Evolutionary conservation across 177 flowering plant genomes (phyloP), one percentile per base, ranked within the genome.

Genomic region (Vitis hybrid): DNA sequence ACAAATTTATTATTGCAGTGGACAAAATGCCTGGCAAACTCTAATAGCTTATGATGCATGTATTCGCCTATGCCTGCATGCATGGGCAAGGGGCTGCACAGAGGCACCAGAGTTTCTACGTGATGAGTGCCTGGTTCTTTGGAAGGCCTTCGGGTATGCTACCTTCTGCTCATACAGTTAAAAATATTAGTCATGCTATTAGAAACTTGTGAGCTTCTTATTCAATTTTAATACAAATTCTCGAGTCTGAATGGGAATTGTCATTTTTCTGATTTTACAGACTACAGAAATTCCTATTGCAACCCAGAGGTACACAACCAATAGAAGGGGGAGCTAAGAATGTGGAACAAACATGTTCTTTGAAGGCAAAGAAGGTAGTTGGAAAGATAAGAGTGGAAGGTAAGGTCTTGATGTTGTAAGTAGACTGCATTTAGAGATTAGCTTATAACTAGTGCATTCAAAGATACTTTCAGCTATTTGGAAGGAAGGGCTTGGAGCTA

Each of bases 311-410:
- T 69, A 71, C 76, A 21, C 79, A 80, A 70, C 78, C 78, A 66
- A 67, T 55, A 9, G 89, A 84, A 75, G 82, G 73, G 56, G 75
- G 57, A 49, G 31, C 70, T 60, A 82, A 78, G 70, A 77, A 31
- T 62, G 64, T 62, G 19, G 90, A 87, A 73, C 86, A 87, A 70
- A 70, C 78, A 67, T 72, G 77, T 73, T 67, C 81, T 60, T 31
- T 69, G 67, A 89, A 85, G 72, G 69, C 81, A 60, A 88, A 87
- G 75, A 85, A 84, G 75, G 81, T 80, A 18, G 85, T 87, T 51
- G 93, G 94, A 59, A 91, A 91, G 75, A 83, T 91, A 69, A 87
- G 85, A 74, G 93, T 93, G 49, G 98, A 93, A 90, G 98, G 98
- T 93, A 75, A 66, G 60, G n/a, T 29, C 10, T 56, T 22, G 39